Evolutionary conservation across 495 filamentous ascomycete genomes (phyloP).

Genomic region (Penicilliopsis zonata): DNA sequence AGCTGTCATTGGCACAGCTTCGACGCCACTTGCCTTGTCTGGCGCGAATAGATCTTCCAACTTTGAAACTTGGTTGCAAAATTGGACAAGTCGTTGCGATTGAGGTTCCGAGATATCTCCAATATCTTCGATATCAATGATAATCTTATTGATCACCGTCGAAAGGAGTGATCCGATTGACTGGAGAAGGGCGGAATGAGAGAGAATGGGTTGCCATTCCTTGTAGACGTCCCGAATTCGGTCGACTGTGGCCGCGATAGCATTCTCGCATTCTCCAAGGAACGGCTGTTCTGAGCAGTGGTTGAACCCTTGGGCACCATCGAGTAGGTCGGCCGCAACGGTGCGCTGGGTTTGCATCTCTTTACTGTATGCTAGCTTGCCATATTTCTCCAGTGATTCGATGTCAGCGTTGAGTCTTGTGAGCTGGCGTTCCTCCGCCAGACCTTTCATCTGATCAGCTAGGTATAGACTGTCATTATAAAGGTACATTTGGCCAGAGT

Average conservation of each 20-base stretch:
- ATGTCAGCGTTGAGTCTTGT: conserved; percentile 59
- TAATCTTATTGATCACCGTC: conserved; percentile 68
- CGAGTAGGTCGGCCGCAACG: conserved; percentile 72
- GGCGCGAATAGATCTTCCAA: conserved; percentile 69
- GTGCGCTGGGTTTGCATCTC: conserved; percentile 82
- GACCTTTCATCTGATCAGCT: conserved; percentile 53
- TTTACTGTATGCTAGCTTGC: conserved; percentile 69
- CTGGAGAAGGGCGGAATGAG: conserved; percentile 71
- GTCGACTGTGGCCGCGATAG: conserved; percentile 54
- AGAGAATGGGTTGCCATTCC: conserved; percentile 71
- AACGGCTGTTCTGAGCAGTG: conserved; percentile 51
- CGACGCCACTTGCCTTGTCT: conserved; percentile 22
- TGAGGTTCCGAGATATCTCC: conserved; percentile 78
- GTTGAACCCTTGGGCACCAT: conserved; percentile 55
- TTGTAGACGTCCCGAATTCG: conserved; percentile 56
- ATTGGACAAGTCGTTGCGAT: conserved; percentile 60
- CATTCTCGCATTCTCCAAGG: conserved; percentile 54
- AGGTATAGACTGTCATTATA: conserved; percentile 88
- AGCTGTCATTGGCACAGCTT: conserved; percentile 50
- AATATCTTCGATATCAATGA: conserved; percentile 78
- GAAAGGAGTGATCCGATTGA: conserved; percentile 72
- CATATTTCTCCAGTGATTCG: conserved; percentile 61
- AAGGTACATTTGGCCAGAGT: conserved; percentile 73
- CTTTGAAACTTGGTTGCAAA: conserved; percentile 58
- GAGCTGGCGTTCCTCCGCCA: conserved; percentile 34